Conservation (phyloP, 2,329 filamentous ascomycete species). For the Hypoxylon sp. region DNA sequence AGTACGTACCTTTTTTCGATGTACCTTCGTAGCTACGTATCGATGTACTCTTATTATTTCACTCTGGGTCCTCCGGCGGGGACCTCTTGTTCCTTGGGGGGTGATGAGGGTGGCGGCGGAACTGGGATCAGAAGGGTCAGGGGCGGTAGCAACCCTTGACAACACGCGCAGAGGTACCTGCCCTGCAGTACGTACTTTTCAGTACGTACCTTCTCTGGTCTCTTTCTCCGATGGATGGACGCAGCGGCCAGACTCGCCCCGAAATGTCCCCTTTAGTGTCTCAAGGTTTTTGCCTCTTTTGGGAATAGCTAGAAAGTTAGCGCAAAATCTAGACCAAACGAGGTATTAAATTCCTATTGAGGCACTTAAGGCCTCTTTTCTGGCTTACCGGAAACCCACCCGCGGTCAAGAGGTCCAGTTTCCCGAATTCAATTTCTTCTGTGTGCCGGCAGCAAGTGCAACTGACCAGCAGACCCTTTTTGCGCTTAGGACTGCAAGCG, state of each 20-base stretch:
- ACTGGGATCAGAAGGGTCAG: conserved; percentile 49
- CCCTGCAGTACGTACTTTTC: conserved; percentile 18
- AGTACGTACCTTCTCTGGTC: conserved; percentile 39
- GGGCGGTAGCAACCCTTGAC: conserved; percentile 47
- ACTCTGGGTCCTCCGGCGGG: conserved; percentile 35
- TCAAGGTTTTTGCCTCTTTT: conserved; percentile 30
- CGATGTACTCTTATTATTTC: conserved; percentile 29
- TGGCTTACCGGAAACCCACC: conserved; percentile 44
- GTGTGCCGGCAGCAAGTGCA: conserved; percentile 29
- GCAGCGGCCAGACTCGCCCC: conserved; percentile 43
- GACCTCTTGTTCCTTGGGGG: conserved; percentile 28
- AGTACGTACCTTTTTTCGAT: conserved; percentile 44
- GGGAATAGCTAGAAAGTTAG: conserved; percentile 41
- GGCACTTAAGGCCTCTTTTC: conserved; percentile 49
- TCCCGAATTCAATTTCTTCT: conserved; percentile 43
- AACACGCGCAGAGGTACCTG: conserved; percentile 47
- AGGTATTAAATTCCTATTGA: conserved; percentile 49
- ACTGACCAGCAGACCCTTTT: conserved; percentile 45
- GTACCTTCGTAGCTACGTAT: conserved; percentile 36
- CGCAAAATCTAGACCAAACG: conserved; percentile 35
- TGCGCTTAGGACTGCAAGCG: conserved; percentile 45
- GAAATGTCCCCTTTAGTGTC: conserved; percentile 46
- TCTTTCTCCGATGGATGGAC: conserved; percentile 43
- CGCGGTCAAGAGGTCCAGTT: conserved; percentile 50
- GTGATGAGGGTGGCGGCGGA: conserved; percentile 47